These are phyloP conservation scores for Alternaria incomplexa DNA, from an alignment of 2,329 filamentous ascomycete genomes.

Conservation along the genomic window DNA sequence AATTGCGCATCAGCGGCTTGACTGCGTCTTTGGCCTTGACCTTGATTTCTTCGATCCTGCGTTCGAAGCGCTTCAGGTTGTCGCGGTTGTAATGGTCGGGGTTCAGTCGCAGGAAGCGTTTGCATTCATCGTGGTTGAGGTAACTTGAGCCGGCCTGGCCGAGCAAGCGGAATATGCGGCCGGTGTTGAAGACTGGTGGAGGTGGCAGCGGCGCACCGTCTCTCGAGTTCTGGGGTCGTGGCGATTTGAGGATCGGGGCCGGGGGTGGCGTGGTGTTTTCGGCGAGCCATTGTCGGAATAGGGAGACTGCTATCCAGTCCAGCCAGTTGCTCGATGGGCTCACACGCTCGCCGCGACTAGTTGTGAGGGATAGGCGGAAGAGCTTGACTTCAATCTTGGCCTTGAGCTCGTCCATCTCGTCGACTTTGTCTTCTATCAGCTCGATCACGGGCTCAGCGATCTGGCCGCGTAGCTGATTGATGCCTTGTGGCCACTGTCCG, in stretches of 20 bases:
- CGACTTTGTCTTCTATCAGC: constrained; percentile 92
- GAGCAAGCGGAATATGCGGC: constrained; percentile 78
- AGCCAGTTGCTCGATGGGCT: constrained; percentile 79
- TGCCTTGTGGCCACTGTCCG: constrained; percentile 86
- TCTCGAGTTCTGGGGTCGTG: constrained; percentile 45
- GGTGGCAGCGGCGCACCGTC: constrained; percentile 38
- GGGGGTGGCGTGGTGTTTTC: constrained; percentile 83
- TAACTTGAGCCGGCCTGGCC: constrained; percentile 71
- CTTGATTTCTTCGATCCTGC: constrained; percentile 87
- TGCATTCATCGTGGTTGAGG: constrained; percentile 84
- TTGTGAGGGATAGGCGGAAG: constrained; percentile 80
- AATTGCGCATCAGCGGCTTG: constrained; percentile 83
- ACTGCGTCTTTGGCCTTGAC: constrained; percentile 81
- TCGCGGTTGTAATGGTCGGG: constrained; percentile 85
- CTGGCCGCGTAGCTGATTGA: constrained; percentile 73
- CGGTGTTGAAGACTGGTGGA: constrained; percentile 63
- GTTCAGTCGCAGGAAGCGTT: constrained; percentile 83
- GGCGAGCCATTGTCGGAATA: constrained; percentile 92
- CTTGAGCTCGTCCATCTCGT: constrained; percentile 85
- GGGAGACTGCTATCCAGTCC: constrained; percentile 84
- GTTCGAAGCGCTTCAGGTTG: constrained; percentile 84
- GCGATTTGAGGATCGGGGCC: constrained; percentile 56
- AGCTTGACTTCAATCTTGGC: constrained; percentile 79
- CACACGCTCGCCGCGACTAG: constrained; percentile 80
- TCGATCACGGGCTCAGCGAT: constrained; percentile 81